These are phyloP conservation scores for Gossypium arboreum DNA, from an alignment of 345 rosid genomes.

Conservation along the genomic window DNA sequence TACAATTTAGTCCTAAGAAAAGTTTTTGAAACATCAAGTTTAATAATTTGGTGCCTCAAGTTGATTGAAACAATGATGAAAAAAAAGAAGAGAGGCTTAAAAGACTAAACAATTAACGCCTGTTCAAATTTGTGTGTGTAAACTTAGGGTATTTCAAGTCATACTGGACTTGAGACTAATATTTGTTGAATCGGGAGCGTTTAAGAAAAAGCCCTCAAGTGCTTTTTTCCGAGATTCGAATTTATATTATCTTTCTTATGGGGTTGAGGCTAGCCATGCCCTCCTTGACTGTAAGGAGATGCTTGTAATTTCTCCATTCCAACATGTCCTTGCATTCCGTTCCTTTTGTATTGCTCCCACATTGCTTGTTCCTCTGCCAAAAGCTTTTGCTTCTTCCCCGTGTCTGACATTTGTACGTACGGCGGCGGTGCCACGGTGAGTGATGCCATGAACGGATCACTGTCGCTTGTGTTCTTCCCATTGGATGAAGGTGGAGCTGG, in stretches of 20 bases:
- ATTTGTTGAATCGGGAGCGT: too few species aligned
- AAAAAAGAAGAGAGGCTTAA: background rate
- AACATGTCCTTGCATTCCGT: constrained; percentile 52
- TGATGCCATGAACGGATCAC: constrained; percentile 60
- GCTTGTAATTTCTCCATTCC: constrained; percentile 30
- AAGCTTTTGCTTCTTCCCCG: constrained; percentile 54
- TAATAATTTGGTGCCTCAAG: background rate
- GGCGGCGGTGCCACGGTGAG: constrained; percentile 40
- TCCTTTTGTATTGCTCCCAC: constrained; percentile 50
- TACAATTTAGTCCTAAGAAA: background rate
- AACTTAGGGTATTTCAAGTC: background rate
- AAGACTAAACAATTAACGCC: background rate
- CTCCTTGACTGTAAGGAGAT: constrained; percentile 28
- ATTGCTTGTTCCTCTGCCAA: constrained; percentile 47
- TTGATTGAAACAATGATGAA: background rate
- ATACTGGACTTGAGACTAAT: too few species aligned
- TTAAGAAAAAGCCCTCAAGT: too few species aligned
- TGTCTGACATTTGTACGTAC: constrained; percentile 54
- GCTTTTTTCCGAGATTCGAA: too few species aligned
- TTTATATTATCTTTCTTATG: too few species aligned
- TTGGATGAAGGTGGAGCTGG: constrained; percentile 39
- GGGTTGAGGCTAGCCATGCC: constrained; percentile 13
- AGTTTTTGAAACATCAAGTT: background rate
- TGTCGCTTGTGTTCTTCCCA: background rate
- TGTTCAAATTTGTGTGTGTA: background rate